Base-by-base conservation (phyloP, 2,329 filamentous ascomycete genomes). In the Monosporascus sp. region DNA sequence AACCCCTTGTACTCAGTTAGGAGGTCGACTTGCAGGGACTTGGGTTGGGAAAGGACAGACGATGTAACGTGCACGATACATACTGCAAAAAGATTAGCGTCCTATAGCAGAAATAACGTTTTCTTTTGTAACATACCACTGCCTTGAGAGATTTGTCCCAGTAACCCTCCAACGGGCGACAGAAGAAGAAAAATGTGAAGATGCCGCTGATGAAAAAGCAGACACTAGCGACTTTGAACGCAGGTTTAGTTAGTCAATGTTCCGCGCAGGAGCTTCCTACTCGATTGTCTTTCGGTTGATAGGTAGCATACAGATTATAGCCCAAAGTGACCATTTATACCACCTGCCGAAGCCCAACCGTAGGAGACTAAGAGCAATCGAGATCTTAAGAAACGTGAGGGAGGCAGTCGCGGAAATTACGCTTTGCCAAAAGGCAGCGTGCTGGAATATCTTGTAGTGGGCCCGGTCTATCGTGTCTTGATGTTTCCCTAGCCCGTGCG, bases 401-500 rank as follows among this genome's bases (percentile, higher is more conserved):
- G 70, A 74, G 11, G 73, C 61, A 11, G 59, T 53, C 59, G 78
- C 73, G 22, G 76, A 68, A 44, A 78, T 64, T 48, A 82, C 64
- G 7, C 73, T 72, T 55, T 80, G 74, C 48, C 73, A 70, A 57
- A 74, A 79, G 26, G 70, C 67, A 41, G 73, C 71, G 44, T 76
- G 73, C 2, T 66, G 58, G 50, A 76, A 73, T 2, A 62, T 59
- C 17, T 60, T 59, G 15, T 69, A 66, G 45, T 73, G 70, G 1
- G 59, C 28, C 1, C 53, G 51, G 3, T 65, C 55, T 37, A 79
- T 65, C 3, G 71, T 71, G 4, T 65, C 55, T 9, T 66, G 62
- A 56, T 79, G 77, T 48, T 67, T 71, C 8, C 79, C 79, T 7
- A 81, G 63, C 3, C 78, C 79, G 53, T 76, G 65, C 5, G 71